phyloP scores from a whole-genome alignment of 805 yeast genomes.

The Barnettozyma botsteinii region DNA sequence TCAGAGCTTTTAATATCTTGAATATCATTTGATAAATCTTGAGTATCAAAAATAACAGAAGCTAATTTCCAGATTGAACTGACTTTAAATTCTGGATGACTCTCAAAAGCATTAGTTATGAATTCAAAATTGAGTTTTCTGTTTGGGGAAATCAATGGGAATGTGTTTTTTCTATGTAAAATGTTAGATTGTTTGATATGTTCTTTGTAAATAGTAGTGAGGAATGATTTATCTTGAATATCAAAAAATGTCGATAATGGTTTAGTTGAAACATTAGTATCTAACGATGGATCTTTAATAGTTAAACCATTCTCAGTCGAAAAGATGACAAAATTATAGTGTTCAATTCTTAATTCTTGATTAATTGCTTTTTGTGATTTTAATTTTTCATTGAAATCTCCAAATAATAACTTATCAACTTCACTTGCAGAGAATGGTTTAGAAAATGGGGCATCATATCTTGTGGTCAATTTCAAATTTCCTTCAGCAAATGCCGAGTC shows the following conservation, averaged over 20 bases:
- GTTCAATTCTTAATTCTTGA: slow-evolving; percentile 25
- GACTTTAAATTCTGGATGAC: slow-evolving; percentile 22
- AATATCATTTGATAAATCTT: slow-evolving; percentile 15
- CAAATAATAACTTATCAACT: slow-evolving; percentile 45
- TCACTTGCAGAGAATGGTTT: slow-evolving; percentile 27
- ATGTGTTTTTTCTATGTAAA: slow-evolving; percentile 27
- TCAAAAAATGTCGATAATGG: slow-evolving; percentile 6
- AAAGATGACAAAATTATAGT: slow-evolving; percentile 23
- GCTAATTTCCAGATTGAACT: slow-evolving; percentile 47
- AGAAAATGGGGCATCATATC: slow-evolving; percentile 21
- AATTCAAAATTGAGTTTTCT: slow-evolving; percentile 28
- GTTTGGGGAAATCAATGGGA: slow-evolving; percentile 34
- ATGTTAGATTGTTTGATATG: slow-evolving; percentile 24
- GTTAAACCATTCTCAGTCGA: slow-evolving; percentile 14
- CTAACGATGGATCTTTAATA: slow-evolving; percentile 6
- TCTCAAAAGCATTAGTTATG: slow-evolving; percentile 18
- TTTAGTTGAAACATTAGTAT: slow-evolving; percentile 1
- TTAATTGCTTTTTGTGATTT: slow-evolving; percentile 24
- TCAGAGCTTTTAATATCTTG: slow-evolving; percentile 20
- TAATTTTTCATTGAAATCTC: slow-evolving; percentile 35
- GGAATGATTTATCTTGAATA: slow-evolving; percentile 9
- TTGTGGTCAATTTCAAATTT: slow-evolving; percentile 16
- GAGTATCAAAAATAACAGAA: slow-evolving; percentile 53
- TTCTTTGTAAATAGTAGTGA: slow-evolving; percentile 18
- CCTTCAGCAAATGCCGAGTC: slow-evolving; percentile 20